Evolutionary conservation across 2,329 filamentous ascomycete species (phyloP).

Genomic region (Rachicladosporium sp.): DNA sequence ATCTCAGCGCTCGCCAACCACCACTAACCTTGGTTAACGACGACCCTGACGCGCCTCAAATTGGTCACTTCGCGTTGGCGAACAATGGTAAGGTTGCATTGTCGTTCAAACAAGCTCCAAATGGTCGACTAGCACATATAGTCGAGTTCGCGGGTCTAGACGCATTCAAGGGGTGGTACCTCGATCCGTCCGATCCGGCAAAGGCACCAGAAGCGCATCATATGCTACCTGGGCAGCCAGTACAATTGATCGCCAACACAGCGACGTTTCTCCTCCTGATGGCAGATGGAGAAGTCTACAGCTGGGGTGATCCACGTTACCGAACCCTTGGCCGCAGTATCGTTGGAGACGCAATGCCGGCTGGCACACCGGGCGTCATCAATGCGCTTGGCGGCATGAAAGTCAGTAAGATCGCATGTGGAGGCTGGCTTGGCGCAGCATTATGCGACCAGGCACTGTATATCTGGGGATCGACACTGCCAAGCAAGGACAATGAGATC

Average conservation of each 20-base stretch:
- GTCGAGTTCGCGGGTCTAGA: constrained; percentile 17
- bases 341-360: constrained; percentile 28
- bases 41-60: constrained; percentile 6
- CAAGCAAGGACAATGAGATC: constrained; percentile 13
- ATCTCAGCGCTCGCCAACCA: neutral
- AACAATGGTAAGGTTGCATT: constrained; percentile 19
- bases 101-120: constrained; percentile 17
- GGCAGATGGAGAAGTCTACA: constrained; percentile 26
- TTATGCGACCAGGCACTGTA: constrained; percentile 50
- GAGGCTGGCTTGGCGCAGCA: constrained; percentile 47
- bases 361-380: constrained; percentile 35
- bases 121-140: constrained; percentile 14
- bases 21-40: neutral
- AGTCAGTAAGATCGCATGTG: constrained; percentile 40
- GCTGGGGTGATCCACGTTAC: constrained; percentile 49
- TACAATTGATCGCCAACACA: constrained; percentile 24
- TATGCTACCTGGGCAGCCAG: constrained; percentile 18
- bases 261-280: constrained; percentile 28
- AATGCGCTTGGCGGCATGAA: constrained; percentile 40
- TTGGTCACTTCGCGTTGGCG: constrained; percentile 17
- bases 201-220: constrained; percentile 14
- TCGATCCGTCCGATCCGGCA: constrained; percentile 11
- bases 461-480: constrained; percentile 40
- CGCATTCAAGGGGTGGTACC: constrained; percentile 17
- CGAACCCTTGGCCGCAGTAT: constrained; percentile 44